Conservation (phyloP, 345 rosid species). For the Corymbia maculata region DNA sequence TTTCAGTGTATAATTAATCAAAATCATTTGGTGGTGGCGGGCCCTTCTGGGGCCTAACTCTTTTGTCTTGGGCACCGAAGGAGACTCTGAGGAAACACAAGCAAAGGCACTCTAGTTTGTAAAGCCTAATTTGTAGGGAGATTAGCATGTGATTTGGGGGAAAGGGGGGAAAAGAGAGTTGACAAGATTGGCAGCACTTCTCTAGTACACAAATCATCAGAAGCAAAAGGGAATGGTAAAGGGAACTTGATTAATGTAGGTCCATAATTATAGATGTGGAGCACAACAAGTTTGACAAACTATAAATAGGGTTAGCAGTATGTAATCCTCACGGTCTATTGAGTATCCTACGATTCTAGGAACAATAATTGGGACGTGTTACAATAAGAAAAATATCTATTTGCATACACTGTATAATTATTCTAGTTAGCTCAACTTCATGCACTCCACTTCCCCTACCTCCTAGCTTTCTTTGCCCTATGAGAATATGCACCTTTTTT, state of each 20-base stretch:
- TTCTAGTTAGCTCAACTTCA: neutral
- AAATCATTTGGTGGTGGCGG: conserved; percentile 16
- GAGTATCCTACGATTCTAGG: neutral
- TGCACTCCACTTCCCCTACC: neutral
- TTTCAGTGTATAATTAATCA: neutral
- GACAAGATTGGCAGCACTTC: neutral
- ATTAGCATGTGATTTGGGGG: neutral
- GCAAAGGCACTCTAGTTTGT: neutral
- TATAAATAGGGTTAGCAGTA: neutral
- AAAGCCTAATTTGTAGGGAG: conserved; percentile 4
- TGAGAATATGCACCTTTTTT: neutral
- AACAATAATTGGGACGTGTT: neutral
- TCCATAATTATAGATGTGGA: neutral
- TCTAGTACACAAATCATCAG: neutral
- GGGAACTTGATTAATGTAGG: neutral
- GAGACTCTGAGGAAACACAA: neutral
- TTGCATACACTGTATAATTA: neutral
- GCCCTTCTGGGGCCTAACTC: conserved; percentile 7
- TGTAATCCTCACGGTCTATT: neutral
- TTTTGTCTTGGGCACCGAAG: conserved; percentile 3
- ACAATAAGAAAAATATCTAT: neutral
- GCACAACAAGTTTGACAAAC: neutral
- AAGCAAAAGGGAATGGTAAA: neutral
- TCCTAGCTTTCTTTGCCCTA: neutral
- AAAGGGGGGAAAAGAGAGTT: neutral